Evolutionary conservation across 116 monocot genomes (phyloP).

Genomic region (Zostera marina): DNA sequence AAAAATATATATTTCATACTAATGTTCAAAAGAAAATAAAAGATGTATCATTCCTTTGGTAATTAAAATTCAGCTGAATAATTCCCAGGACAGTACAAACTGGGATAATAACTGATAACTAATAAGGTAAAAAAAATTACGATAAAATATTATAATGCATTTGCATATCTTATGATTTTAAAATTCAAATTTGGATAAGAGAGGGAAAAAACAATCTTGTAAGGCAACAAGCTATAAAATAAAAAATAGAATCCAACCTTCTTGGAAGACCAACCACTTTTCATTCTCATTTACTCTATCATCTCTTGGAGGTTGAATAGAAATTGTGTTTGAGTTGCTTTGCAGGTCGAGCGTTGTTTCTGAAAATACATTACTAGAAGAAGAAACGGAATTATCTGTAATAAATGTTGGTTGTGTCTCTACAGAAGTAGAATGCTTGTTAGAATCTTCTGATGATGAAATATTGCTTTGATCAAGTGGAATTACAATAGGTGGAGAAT

Average conservation of each 20-base stretch:
- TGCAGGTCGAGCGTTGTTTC: not conserved
- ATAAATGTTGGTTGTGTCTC: not conserved
- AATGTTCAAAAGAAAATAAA: no score
- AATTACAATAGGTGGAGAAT: not conserved
- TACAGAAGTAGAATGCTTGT: conserved; percentile 1
- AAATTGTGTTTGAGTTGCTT: not conserved
- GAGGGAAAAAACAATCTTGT: not conserved
- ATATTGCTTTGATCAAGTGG: not conserved
- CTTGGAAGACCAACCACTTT: not conserved
- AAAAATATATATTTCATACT: no score
- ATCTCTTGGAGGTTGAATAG: conserved; percentile 1
- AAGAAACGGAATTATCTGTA: not conserved
- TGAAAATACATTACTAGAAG: not conserved
- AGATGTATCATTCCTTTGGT: no score
- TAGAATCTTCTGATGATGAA: not conserved
- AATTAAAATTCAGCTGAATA: no score
- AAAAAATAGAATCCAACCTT: conserved; percentile 1
- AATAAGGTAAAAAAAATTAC: no score
- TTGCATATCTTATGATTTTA: not conserved
- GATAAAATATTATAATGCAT: no score
- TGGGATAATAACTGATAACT: no score
- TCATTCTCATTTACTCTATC: not conserved
- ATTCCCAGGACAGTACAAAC: no score
- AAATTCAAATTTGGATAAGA: not conserved
- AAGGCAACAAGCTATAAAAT: not conserved